phyloP scores from a whole-genome alignment of 108 stramenopile species.

The Cyclotella sp. region DNA sequence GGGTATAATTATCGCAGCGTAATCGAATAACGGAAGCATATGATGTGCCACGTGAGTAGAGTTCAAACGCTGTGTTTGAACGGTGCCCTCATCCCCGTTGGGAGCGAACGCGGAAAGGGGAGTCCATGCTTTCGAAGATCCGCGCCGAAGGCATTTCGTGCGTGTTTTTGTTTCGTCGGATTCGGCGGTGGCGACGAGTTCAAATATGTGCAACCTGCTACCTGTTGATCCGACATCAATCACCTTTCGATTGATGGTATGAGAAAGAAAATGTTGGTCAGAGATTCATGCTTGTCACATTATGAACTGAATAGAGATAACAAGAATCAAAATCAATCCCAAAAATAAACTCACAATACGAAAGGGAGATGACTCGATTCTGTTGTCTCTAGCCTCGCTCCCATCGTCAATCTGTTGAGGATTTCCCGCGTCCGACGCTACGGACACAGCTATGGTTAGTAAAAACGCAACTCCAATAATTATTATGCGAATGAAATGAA shows the following conservation, averaged over 20 bases:
- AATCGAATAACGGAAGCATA: constrained; percentile 82
- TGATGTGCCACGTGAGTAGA: constrained; percentile 71
- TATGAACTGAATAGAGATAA: background rate
- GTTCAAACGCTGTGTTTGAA: constrained; percentile 28
- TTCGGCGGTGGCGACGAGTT: constrained; percentile 53
- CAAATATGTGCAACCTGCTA: constrained; percentile 77
- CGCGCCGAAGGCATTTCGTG: constrained; percentile 70
- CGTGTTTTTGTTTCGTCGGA: constrained; percentile 21
- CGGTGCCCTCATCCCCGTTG: constrained; percentile 32
- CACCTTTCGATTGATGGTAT: constrained; percentile 50
- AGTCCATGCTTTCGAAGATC: constrained; percentile 73
- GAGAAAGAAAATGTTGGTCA: background rate
- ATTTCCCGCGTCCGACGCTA: too few relatives aligned
- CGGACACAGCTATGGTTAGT: too few relatives aligned
- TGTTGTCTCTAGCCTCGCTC: too few relatives aligned
- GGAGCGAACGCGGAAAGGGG: constrained; percentile 80
- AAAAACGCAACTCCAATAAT: too few relatives aligned
- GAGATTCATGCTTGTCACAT: too few relatives aligned
- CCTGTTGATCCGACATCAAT: constrained; percentile 64
- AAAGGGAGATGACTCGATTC: constrained; percentile 36
- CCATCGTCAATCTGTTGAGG: too few relatives aligned
- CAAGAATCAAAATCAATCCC: background rate
- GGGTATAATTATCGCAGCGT: constrained; percentile 80
- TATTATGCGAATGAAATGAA: too few relatives aligned
- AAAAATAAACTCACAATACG: constrained; percentile 43